phyloP scores from a whole-genome alignment of 768 basidiomycete species.

The Floccularia luteovirens region DNA sequence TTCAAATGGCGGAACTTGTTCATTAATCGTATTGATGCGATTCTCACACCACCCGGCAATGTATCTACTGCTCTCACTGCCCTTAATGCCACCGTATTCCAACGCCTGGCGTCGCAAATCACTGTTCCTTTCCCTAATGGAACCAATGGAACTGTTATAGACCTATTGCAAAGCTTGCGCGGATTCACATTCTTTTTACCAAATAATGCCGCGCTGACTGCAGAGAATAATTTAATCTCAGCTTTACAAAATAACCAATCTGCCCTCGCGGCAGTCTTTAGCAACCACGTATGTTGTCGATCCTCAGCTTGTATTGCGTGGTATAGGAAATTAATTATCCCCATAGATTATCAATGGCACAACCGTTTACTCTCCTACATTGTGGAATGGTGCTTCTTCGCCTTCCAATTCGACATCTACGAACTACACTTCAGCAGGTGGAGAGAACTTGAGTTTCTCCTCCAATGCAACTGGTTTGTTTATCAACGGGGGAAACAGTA shows the following conservation, averaged over 20 bases:
- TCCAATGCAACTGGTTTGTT: conserved; percentile 52
- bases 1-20: conserved; percentile 29
- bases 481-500: conserved; percentile 30
- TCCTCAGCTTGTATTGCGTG: no score
- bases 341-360: conserved; percentile 62
- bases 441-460: conserved; percentile 41
- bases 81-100: conserved; percentile 34
- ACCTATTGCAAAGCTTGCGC: conserved; percentile 25
- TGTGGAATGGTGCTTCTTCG: conserved; percentile 16
- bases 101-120: conserved; percentile 17
- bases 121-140: conserved; percentile 18
- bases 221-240: conserved; percentile 19
- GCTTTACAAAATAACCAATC: conserved; percentile 35
- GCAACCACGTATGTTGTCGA: conserved; percentile 60
- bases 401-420: conserved; percentile 6
- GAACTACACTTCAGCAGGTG: conserved; percentile 46
- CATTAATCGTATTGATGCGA: conserved; percentile 40
- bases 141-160: conserved; percentile 23
- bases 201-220: conserved; percentile 37
- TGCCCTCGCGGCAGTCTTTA: conserved; percentile 33
- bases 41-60: conserved; percentile 46
- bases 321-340: neutral
- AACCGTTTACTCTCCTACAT: conserved; percentile 49
- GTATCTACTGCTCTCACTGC: conserved; percentile 32
- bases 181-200: conserved; percentile 71